These are phyloP conservation scores for Hypoxylon sp. DNA, from an alignment of 2,329 filamentous ascomycete species.

Conservation along the genomic window DNA sequence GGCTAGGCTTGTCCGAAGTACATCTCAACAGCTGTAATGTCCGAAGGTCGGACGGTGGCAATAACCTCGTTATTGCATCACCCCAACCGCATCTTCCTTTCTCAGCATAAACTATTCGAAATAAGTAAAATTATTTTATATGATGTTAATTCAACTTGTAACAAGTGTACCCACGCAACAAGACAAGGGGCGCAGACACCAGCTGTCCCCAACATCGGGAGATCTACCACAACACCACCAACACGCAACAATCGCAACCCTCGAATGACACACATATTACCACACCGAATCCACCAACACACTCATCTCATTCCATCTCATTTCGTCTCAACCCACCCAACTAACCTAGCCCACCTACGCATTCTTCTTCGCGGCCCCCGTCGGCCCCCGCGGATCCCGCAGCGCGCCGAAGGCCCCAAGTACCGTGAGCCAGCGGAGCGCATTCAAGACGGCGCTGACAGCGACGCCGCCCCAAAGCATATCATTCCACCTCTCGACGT, in stretches of 20 bases:
- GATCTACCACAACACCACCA: conserved; percentile 14
- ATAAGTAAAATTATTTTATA: neutral
- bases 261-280: neutral
- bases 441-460: conserved; percentile 51
- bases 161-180: neutral
- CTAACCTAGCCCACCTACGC: neutral
- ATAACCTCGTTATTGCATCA: neutral
- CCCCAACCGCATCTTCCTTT: neutral
- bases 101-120: neutral
- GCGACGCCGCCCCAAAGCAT: conserved; percentile 52
- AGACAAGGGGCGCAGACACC: neutral
- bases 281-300: neutral
- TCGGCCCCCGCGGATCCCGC: conserved; percentile 16
- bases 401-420: conserved; percentile 50
- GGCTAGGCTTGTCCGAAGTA: neutral
- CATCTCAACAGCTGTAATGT: neutral
- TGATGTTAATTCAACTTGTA: neutral
- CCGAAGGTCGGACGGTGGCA: no score
- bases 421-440: conserved; percentile 50
- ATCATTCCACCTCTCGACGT: conserved; percentile 51
- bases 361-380: conserved; percentile 24
- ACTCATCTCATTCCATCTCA: neutral
- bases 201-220: neutral
- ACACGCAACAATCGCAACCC: neutral
- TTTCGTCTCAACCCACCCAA: neutral